Conservation (phyloP, 2,329 filamentous ascomycete genomes). For the Fusarium sp. region DNA sequence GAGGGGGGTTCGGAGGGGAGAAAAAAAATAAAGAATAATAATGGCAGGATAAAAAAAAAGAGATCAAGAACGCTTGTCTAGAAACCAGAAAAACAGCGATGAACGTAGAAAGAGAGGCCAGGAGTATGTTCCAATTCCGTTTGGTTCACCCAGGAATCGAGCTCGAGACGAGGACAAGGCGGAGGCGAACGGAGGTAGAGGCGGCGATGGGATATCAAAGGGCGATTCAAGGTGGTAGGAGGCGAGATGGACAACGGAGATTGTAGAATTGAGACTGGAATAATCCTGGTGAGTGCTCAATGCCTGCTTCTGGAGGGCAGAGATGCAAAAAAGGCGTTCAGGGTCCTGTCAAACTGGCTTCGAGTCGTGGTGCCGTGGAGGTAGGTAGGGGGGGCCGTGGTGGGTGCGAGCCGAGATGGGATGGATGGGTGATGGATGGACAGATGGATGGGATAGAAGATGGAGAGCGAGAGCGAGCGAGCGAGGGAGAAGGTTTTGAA, state of each 20-base stretch:
- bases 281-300: slow-evolving; percentile 17
- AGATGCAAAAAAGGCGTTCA: slow-evolving; percentile 6
- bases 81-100: slow-evolving; percentile 28
- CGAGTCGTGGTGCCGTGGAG: slow-evolving; percentile 12
- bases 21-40: slow-evolving; percentile 20
- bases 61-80: slow-evolving; percentile 39
- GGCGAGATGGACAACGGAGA: slow-evolving; percentile 14
- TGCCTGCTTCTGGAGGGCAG: neutral
- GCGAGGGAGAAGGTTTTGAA: slow-evolving; percentile 22
- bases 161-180: slow-evolving; percentile 1
- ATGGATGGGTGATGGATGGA: slow-evolving; percentile 7
- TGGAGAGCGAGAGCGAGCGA: slow-evolving; percentile 7
- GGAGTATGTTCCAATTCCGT: slow-evolving; percentile 23
- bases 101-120: slow-evolving; percentile 24
- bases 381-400: neutral
- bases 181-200: neutral
- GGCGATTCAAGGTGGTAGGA: slow-evolving; percentile 5
- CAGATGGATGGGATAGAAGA: slow-evolving; percentile 6
- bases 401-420: neutral
- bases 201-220: slow-evolving; percentile 15
- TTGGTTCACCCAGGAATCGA: slow-evolving; percentile 25
- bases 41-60: slow-evolving; percentile 23
- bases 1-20: slow-evolving; percentile 16
- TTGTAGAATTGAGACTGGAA: slow-evolving; percentile 25
- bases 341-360: slow-evolving; percentile 25